Percentiles rank a stretch among this genome's conserved stretches.
Evolutionary conservation across 257 asterid genomes (phyloP).

Genomic region (Capsicum baccatum): DNA sequence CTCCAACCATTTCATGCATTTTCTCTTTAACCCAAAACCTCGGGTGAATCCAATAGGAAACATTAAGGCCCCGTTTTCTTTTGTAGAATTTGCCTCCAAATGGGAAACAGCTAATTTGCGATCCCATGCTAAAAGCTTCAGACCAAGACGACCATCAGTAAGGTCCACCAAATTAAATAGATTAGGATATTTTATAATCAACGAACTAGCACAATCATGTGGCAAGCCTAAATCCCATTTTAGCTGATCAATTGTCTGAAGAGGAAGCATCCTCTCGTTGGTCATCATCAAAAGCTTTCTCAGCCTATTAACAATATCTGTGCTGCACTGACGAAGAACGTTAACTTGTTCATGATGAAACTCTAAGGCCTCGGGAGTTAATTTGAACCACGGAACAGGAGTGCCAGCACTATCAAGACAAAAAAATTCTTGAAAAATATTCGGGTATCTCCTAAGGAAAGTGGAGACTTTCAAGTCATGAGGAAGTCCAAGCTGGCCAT

Average conservation of each 20-base stretch:
- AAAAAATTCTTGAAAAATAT: constrained; percentile 67
- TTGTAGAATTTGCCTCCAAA: constrained; percentile 50
- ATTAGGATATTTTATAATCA: constrained; percentile 49
- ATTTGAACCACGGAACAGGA: constrained; percentile 77
- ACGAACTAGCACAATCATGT: constrained; percentile 53
- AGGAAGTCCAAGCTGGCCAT: constrained; percentile 72
- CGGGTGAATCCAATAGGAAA: constrained; percentile 82
- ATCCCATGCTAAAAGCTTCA: constrained; percentile 70
- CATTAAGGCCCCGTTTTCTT: constrained; percentile 43
- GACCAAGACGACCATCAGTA: constrained; percentile 71
- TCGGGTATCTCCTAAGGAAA: constrained; percentile 77
- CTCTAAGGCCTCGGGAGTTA: constrained; percentile 56
- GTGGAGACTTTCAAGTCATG: constrained; percentile 68
- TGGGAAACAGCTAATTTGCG: constrained; percentile 62
- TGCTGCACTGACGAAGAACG: constrained; percentile 43
- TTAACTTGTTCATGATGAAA: constrained; percentile 50
- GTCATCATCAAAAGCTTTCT: constrained; percentile 82
- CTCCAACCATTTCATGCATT: constrained; percentile 85
- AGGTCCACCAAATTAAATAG: constrained; percentile 61
- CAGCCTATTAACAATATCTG: constrained; percentile 69
- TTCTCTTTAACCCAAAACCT: constrained; percentile 87
- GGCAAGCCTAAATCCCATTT: constrained; percentile 92
- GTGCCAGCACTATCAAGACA: constrained; percentile 71
- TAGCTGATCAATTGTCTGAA: constrained; percentile 80
- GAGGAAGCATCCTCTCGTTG: constrained; percentile 64